A percentile compares a stretch with the other conserved stretches of the same genome.
These are phyloP conservation scores for Trichoderma arundinaceum DNA, from an alignment of 2,329 filamentous ascomycete species.

Conservation along the genomic window DNA sequence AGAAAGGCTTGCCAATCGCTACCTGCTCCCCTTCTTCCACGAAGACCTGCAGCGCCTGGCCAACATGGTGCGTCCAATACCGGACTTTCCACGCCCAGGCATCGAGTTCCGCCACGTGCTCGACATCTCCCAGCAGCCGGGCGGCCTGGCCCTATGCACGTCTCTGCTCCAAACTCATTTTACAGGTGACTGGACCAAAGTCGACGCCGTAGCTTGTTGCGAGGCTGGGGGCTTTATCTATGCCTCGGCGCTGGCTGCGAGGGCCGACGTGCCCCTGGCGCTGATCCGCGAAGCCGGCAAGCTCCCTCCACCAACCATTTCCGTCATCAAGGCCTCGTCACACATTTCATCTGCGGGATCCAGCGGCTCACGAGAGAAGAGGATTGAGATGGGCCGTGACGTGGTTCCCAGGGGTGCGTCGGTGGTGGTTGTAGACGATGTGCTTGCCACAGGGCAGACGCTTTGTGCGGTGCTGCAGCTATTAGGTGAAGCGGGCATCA, in stretches of 20 bases:
- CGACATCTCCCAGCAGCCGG: conserved; percentile 56
- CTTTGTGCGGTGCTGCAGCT: conserved; percentile 59
- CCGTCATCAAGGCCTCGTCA: conserved; percentile 54
- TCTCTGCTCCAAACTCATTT: conserved; percentile 56
- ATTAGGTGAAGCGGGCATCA: conserved; percentile 51
- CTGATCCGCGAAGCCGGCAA: conserved; percentile 63
- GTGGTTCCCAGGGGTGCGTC: conserved; percentile 47
- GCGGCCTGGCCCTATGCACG: conserved; percentile 58
- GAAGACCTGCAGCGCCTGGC: conserved; percentile 53
- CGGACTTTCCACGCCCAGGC: conserved; percentile 56
- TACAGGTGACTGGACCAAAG: conserved; percentile 51
- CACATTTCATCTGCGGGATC: conserved; percentile 57
- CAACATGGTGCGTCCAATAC: conserved; percentile 55
- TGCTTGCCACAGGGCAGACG: conserved; percentile 61
- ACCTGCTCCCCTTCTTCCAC: conserved; percentile 54
- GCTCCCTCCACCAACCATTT: conserved; percentile 62
- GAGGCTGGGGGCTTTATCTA: conserved; percentile 64
- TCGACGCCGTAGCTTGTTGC: conserved; percentile 56
- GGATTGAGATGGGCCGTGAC: conserved; percentile 57
- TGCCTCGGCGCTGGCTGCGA: conserved; percentile 56
- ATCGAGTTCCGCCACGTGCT: conserved; percentile 66
- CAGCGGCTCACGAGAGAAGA: conserved; percentile 39
- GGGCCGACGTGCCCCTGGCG: conserved; percentile 50
- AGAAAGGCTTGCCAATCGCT: conserved; percentile 48
- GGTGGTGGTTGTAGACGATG: conserved; percentile 66